Evolutionary conservation across 345 rosid genomes (phyloP).

Genomic region (Citrus hindsii): DNA sequence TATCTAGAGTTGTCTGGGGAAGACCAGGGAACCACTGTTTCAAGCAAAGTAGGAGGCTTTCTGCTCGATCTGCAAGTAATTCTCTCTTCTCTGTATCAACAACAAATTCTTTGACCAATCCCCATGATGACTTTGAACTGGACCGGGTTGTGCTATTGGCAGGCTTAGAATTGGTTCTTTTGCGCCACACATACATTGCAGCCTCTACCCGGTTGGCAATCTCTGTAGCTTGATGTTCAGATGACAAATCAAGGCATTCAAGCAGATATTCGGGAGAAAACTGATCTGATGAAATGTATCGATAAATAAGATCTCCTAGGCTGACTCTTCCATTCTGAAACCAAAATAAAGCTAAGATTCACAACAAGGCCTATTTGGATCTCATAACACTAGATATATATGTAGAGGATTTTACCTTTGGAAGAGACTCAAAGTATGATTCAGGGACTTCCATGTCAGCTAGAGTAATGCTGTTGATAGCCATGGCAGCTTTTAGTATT

Average conservation of each 20-base stretch:
- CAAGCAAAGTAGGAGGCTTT: conserved; percentile 74
- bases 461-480: conserved; percentile 77
- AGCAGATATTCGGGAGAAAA: conserved; percentile 85
- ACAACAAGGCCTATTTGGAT: neutral
- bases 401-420: conserved; percentile 52
- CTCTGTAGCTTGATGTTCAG: conserved; percentile 94
- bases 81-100: conserved; percentile 82
- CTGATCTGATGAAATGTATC: conserved; percentile 78
- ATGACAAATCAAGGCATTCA: conserved; percentile 84
- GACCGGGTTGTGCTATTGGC: conserved; percentile 33
- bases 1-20: conserved; percentile 90
- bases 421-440: conserved; percentile 78
- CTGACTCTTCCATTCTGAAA: conserved; percentile 84
- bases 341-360: conserved; percentile 12
- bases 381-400: neutral
- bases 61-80: conserved; percentile 82
- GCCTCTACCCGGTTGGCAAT: conserved; percentile 90
- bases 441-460: conserved; percentile 92
- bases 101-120: conserved; percentile 83
- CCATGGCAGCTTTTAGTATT: conserved; percentile 97
- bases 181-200: conserved; percentile 73
- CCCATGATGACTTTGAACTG: conserved; percentile 84
- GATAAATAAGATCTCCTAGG: conserved; percentile 80
- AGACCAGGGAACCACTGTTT: conserved; percentile 92
- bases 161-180: conserved; percentile 51